Evolutionary conservation across 2,329 filamentous ascomycete species (phyloP).

Genomic region (Fusarium neocosmosporiellum): DNA sequence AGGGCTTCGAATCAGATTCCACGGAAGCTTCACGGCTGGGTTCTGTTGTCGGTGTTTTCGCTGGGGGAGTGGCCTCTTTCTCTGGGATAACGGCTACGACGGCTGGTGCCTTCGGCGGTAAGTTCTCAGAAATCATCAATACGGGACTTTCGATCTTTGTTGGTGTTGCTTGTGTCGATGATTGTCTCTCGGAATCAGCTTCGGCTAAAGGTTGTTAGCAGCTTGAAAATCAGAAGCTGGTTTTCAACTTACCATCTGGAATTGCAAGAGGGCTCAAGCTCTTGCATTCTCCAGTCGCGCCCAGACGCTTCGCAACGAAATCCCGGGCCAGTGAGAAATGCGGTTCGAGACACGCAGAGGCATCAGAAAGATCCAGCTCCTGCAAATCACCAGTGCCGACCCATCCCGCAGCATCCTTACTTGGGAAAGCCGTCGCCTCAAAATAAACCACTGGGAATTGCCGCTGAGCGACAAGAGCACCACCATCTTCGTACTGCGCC

Average conservation of each 20-base stretch:
- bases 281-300: not conserved
- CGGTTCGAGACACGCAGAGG: not conserved
- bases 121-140: not conserved
- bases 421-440: not conserved
- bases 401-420: not conserved
- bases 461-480: not conserved
- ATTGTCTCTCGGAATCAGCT: not conserved
- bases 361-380: not conserved
- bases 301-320: not conserved
- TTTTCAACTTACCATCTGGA: not conserved
- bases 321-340: not conserved
- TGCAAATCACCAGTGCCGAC: not conserved
- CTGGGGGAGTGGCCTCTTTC: not conserved
- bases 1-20: not conserved
- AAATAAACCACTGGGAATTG: slow-evolving; percentile 4
- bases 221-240: not conserved
- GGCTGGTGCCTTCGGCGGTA: not conserved
- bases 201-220: not conserved
- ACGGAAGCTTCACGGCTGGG: not conserved
- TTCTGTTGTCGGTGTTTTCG: not conserved
- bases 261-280: not conserved
- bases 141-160: not conserved
- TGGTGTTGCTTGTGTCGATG: not conserved
- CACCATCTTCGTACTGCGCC: not conserved
- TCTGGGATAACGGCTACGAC: not conserved